These are phyloP conservation scores for Didymella pomorum DNA, from an alignment of 2,329 filamentous ascomycete genomes.

Conservation along the genomic window DNA sequence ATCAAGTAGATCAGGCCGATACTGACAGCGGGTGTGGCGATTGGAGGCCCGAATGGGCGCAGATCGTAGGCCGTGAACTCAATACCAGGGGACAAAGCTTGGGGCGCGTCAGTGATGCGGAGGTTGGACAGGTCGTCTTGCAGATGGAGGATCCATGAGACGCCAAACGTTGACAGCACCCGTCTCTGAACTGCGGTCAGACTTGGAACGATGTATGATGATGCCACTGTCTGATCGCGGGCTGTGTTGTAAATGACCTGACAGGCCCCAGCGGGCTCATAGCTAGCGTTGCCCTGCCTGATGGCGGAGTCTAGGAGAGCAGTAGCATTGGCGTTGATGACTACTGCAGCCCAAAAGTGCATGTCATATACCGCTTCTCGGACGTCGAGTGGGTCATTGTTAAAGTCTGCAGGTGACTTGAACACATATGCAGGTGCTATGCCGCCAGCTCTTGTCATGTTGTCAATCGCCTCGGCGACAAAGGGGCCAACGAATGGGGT, in stretches of 20 bases:
- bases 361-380: slow-evolving; percentile 66
- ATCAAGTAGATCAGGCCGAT: slow-evolving; percentile 73
- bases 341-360: slow-evolving; percentile 66
- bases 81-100: slow-evolving; percentile 64
- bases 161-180: slow-evolving; percentile 59
- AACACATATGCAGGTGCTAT: slow-evolving; percentile 60
- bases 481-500: slow-evolving; percentile 63
- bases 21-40: slow-evolving; percentile 64
- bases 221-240: slow-evolving; percentile 63
- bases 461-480: slow-evolving; percentile 56
- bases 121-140: slow-evolving; percentile 18
- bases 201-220: slow-evolving; percentile 61
- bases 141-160: slow-evolving; percentile 47
- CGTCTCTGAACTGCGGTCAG: slow-evolving; percentile 56
- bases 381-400: slow-evolving; percentile 64
- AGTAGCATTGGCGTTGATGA: slow-evolving; percentile 70
- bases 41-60: slow-evolving; percentile 65
- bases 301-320: slow-evolving; percentile 63
- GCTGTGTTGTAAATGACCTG: slow-evolving; percentile 66
- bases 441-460: slow-evolving; percentile 48
- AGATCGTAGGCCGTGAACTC: slow-evolving; percentile 65
- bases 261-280: slow-evolving; percentile 66
- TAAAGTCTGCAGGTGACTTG: slow-evolving; percentile 59
- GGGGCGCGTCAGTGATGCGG: slow-evolving; percentile 57
- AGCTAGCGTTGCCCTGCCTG: slow-evolving; percentile 62